These are phyloP conservation scores for Sporodiniella umbellata DNA, from an alignment of 371 early-diverging fungal species.

Conservation along the genomic window DNA sequence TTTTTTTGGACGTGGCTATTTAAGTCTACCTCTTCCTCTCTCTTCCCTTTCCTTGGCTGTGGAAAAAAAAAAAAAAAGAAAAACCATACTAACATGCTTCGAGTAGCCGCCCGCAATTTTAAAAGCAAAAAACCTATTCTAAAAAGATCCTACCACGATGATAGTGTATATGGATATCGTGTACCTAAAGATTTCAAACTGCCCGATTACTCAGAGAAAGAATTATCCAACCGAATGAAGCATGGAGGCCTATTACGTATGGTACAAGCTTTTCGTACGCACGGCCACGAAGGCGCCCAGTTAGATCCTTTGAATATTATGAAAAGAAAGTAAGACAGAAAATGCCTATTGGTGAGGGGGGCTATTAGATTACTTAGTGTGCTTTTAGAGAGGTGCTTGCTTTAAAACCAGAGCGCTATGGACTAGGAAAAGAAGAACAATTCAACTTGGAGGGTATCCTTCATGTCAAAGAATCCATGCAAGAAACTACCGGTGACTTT, in stretches of 20 bases:
- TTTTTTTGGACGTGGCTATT: not conserved
- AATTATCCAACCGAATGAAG: constrained; percentile 77
- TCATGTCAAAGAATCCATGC: constrained; percentile 60
- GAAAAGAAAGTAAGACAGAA: constrained; percentile 57
- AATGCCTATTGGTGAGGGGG: not conserved
- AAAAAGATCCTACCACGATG: constrained; percentile 59
- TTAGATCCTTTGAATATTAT: constrained; percentile 87
- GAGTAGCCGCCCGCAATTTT: not conserved
- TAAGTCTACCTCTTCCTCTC: not conserved
- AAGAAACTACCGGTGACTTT: constrained; percentile 38
- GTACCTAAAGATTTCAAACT: constrained; percentile 62
- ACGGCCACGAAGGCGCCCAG: constrained; percentile 83
- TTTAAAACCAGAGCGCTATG: constrained; percentile 82
- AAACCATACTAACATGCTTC: constrained; percentile 11
- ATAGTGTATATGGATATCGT: constrained; percentile 83
- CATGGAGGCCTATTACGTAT: constrained; percentile 84
- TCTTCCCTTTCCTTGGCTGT: constrained; percentile 1
- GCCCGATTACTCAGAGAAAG: constrained; percentile 73
- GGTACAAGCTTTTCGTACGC: constrained; percentile 79
- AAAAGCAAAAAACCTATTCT: not conserved
- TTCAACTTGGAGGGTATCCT: constrained; percentile 80
- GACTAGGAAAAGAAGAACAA: constrained; percentile 36
- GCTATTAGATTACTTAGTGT: not conserved
- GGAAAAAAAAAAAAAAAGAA: too few species aligned
- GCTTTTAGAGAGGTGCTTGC: constrained; percentile 58